Conservation (phyloP, 805 yeast species). For the Metschnikowia picachoensis region DNA sequence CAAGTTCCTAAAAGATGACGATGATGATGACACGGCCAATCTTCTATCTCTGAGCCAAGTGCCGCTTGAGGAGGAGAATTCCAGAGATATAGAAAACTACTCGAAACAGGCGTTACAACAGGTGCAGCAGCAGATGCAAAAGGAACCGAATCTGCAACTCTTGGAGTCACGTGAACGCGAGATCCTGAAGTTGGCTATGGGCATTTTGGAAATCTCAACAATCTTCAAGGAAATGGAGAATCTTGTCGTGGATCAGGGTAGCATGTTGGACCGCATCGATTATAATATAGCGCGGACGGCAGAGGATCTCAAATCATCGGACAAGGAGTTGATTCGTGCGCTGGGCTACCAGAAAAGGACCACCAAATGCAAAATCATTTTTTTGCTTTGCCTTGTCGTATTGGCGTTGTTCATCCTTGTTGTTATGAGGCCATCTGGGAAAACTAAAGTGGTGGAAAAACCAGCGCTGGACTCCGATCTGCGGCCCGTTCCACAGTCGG, state of each 20-base stretch:
- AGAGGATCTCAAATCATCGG: constrained; percentile 70
- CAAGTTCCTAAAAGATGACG: constrained; percentile 78
- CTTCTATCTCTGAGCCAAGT: constrained; percentile 5
- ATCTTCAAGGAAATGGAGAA: constrained; percentile 92
- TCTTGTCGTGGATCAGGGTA: constrained; percentile 92
- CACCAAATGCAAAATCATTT: constrained; percentile 83
- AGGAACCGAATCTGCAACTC: constrained; percentile 24
- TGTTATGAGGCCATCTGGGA: constrained; percentile 55
- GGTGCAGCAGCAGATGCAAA: constrained; percentile 32
- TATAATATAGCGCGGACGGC: constrained; percentile 83
- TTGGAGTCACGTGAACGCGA: constrained; percentile 81
- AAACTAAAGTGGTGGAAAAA: constrained; percentile 24
- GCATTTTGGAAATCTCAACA: constrained; percentile 88
- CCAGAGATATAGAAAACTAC: constrained; percentile 38
- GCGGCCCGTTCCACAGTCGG: constrained; percentile 5
- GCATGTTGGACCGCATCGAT: constrained; percentile 88
- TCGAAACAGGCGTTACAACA: constrained; percentile 51
- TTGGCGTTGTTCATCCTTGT: constrained; percentile 67
- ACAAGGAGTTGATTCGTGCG: constrained; percentile 72
- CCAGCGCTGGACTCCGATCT: constrained; percentile 6
- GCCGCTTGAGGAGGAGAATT: constrained; percentile 13
- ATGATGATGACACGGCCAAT: constrained; percentile 42
- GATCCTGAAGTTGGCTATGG: constrained; percentile 86
- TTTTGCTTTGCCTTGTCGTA: constrained; percentile 67
- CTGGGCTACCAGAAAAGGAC: constrained; percentile 80